Base-by-base conservation (phyloP, 2,329 filamentous ascomycete species). In the Colletotrichum sp. region DNA sequence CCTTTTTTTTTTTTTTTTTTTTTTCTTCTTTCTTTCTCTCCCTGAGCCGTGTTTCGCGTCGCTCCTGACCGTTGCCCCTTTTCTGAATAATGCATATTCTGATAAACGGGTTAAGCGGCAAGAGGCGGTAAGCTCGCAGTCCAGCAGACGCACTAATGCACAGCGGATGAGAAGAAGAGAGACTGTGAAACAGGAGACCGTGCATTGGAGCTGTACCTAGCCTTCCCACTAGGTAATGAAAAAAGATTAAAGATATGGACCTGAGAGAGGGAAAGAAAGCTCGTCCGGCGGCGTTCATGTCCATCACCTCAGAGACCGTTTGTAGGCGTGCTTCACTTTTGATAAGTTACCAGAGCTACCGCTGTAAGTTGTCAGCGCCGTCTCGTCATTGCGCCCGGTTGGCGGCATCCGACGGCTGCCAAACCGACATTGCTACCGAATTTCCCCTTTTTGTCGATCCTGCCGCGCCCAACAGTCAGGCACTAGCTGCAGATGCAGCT, bases 101-200 rank as follows among this genome's bases (percentile, higher is more conserved):
- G 68, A n/a, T 55, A 38, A 66, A 62, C 16, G 36, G 61, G 48
- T 28, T 66, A 66, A 61, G 34, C 68, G 52, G 61, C 36, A 66
- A 71, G 62, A 61, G 62, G 73, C 73, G 61, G 69, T 72, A 74
- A 63, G 62, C 36, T 55, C 18, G 55, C 18, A 21, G 34, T 34
- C 43, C 10, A 73, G 38, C n/a, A 69, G 43, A 21, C 30, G 16
- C 61, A 48, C 32, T 28, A 21, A 63, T 69, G 73, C 73, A 75
- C 43, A 68, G n/a, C 28, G 56, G 43, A 75, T 62, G n/a, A 32
- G n/a, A 75, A 28, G 28, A 12, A 30, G 34, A 63, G 34, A 10
- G 61, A 63, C 18, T 68, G 66, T 75, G 69, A 73, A 75, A 73
- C 69, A 58, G 21, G 58, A 71, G 69, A 14, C 73, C 56, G 62